Base-by-base conservation (phyloP, 2,329 filamentous ascomycete species). In the Trichoderma sp. region DNA sequence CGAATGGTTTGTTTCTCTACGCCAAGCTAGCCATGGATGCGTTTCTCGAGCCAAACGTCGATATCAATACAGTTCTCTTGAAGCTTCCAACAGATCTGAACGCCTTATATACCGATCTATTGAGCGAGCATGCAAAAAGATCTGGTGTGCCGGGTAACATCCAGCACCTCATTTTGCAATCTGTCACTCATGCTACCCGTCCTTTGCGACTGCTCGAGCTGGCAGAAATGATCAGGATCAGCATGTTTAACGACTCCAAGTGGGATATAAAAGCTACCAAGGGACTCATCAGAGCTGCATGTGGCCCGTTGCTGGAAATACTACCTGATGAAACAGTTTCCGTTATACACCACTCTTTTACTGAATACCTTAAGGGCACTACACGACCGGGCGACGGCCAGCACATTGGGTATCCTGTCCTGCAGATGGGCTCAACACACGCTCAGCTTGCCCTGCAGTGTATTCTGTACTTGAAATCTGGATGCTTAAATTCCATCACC, bases 271-370 rank as follows among this genome's bases (percentile, higher is more conserved):
- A 75, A 67, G 72, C 76, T 8, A 78, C 75, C n/a, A 85, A 85
- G 72, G 72, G 78, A 3, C 75, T 83, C 9, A 78, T 84, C 3
- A 76, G 81, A 39, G 75, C 76, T 28, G 79, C 80, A 3, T 85
- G 82, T 73, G 84, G 84, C 0, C 81, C 83, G 6, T 75, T 86
- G 4, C 73, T 86, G 4, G 83, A 86, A 71, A 80, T 85, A 13
- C 76, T 83, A 3, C 79, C 81, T 13, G 82, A 86, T 71, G 84
- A 84, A 62, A 83, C 81, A 0, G 76, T 85, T 26, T 79, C 78
- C 23, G 79, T 86, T 9, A 79, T 86, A 6, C 84, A 86, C 70
- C 84, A 86, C 68, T 85, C 83, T 1, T 80, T 86, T n/a, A 85
- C 84, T 0, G 84, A 86, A 71, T 86, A 81, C 73, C 78, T 85